Percentiles rank a stretch among this genome's conserved stretches.
Evolutionary conservation across 1,284 basidiomycete species (phyloP).

Genomic region (Trametes hirsuta): DNA sequence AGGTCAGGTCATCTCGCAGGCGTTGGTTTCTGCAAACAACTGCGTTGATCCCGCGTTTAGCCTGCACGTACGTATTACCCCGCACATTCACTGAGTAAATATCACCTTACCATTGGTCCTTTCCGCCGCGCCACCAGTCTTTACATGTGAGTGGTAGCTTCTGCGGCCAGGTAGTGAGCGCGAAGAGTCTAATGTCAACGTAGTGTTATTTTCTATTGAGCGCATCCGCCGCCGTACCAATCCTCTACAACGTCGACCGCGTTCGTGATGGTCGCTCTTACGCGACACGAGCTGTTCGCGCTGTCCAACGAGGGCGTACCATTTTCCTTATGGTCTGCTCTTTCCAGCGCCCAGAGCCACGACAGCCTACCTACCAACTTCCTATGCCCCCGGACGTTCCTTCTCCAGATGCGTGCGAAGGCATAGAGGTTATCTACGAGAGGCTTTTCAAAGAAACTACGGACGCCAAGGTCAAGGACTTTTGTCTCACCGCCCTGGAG

Average conservation of each 20-base stretch:
- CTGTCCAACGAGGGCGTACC: conserved; percentile 72
- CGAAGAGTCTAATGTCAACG: neutral
- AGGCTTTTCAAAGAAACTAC: conserved; percentile 22
- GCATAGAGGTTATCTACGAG: conserved; percentile 49
- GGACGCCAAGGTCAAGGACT: conserved; percentile 22
- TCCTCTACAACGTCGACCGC: conserved; percentile 86
- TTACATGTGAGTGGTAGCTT: conserved; percentile 58
- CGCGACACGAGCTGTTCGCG: conserved; percentile 74
- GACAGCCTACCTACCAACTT: conserved; percentile 70
- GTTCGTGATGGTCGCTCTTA: conserved; percentile 82
- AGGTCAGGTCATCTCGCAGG: conserved; percentile 90
- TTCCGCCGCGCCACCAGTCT: conserved; percentile 48
- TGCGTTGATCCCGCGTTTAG: conserved; percentile 70
- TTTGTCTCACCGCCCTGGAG: conserved; percentile 20
- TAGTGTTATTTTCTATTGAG: conserved; percentile 85
- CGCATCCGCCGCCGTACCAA: conserved; percentile 76
- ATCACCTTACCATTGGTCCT: conserved; percentile 18
- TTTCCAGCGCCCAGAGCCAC: conserved; percentile 81
- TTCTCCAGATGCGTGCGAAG: conserved; percentile 66
- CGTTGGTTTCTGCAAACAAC: conserved; percentile 77
- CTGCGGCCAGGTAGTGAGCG: neutral
- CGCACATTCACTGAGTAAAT: neutral
- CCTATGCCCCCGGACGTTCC: conserved; percentile 61
- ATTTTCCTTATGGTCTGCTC: conserved; percentile 89
- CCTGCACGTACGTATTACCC: conserved; percentile 62